Evolutionary conservation across 2,329 filamentous ascomycete species (phyloP), one percentile per base, ranked within the genome.

Genomic region (Fusarium oligoseptatum): DNA sequence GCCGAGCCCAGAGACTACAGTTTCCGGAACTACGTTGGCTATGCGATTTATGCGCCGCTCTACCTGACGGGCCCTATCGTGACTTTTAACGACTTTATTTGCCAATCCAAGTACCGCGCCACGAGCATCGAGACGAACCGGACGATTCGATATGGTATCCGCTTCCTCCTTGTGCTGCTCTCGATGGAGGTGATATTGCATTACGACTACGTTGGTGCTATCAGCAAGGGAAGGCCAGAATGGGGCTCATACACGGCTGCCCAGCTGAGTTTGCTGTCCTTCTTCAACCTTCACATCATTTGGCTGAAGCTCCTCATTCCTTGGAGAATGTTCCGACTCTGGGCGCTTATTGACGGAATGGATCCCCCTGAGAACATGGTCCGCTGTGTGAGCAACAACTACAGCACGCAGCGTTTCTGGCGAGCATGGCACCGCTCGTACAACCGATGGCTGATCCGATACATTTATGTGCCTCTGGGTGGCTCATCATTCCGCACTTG

Each of bases 331-430:
- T 98, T 98, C 89, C 94, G 97, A 6, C 91, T 99, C n/a, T 99
- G 97, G 97, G 89, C 94, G 0, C 89, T 99, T 5, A 81, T 95
- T 17, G 97, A 99, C 81, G 94, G 94, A 71, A 91, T 99, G 76
- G 97, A 99, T 80, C 95, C 97, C 0, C 96, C 97, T 0, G 97
- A 99, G 85, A 99, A 99, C 85, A 98, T 99, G 95, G 90, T 98
- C 64, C 94, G 97, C 76, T 99, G 97, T 84, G 95, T 98, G 84
- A 95, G 92, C 80, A 92, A 99, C 86, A 98, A 98, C 83, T 98
- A 95, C 86, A 95, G 93, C 74, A 93, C 95, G 0, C 88, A 95
- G 45, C 92, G 92, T 22, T 99, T 99, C 85, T 99, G 97, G 97
- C 94, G 97, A 72, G 92, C 92, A 36, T 99, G 97, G 97, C 97